These are phyloP conservation scores for Arthrocladium fulminans DNA, from an alignment of 2,329 filamentous ascomycete genomes.

Conservation along the genomic window DNA sequence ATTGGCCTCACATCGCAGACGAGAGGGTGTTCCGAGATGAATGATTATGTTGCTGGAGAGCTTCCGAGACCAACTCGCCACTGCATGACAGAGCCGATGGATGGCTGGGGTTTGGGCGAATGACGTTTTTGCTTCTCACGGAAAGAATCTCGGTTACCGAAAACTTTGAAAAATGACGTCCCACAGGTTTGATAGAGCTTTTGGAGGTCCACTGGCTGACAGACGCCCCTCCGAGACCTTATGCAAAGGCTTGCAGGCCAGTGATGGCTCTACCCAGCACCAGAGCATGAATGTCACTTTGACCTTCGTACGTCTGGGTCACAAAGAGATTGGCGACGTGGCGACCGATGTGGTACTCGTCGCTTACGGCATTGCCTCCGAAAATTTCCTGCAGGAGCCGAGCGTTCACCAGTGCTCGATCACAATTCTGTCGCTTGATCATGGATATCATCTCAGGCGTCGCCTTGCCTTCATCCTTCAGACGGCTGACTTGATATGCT, in stretches of 20 bases:
- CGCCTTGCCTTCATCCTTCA: slow-evolving; percentile 83
- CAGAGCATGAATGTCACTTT: slow-evolving; percentile 87
- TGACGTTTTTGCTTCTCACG: not conserved
- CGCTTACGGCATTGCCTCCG: slow-evolving; percentile 94
- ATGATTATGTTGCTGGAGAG: not conserved
- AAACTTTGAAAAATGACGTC: too few relatives aligned
- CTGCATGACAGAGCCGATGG: not conserved
- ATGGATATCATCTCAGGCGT: slow-evolving; percentile 93
- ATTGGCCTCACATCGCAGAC: not conserved
- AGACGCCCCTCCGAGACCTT: too few relatives aligned
- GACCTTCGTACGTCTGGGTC: slow-evolving; percentile 95
- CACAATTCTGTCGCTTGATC: slow-evolving; percentile 97
- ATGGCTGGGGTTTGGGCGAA: too few relatives aligned
- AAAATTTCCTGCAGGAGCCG: slow-evolving; percentile 86
- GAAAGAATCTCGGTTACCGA: too few relatives aligned
- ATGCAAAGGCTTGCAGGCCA: slow-evolving; percentile 72
- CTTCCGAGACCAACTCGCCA: not conserved
- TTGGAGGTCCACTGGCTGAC: too few relatives aligned
- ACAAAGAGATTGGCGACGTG: slow-evolving; percentile 96
- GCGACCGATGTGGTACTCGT: slow-evolving; percentile 90
- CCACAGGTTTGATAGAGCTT: too few relatives aligned
- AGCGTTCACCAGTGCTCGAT: slow-evolving; percentile 71
- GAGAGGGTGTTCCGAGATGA: not conserved
- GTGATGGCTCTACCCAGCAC: slow-evolving; percentile 62
- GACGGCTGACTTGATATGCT: slow-evolving; percentile 76